Percentiles rank a stretch among this genome's conserved stretches.
Evolutionary conservation across 345 rosid species (phyloP).

Genomic region (Salix caprea): DNA sequence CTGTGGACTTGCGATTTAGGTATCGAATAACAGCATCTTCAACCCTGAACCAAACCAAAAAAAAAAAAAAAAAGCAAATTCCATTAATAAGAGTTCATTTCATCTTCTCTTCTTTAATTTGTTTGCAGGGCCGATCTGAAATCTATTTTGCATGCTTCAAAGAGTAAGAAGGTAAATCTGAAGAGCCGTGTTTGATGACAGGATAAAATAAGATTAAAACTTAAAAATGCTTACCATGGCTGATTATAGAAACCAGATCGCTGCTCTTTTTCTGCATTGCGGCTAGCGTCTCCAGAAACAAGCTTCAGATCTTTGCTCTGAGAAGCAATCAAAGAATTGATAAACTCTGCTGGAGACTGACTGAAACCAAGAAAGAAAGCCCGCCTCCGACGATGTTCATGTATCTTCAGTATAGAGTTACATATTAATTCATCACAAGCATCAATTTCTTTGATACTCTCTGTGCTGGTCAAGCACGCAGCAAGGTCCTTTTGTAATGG

Average conservation of each 20-base stretch:
- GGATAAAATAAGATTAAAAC: background rate
- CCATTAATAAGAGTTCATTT: background rate
- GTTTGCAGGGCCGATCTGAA: background rate
- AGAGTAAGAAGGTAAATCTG: background rate
- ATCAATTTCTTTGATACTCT: constrained; percentile 46
- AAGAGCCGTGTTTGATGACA: background rate
- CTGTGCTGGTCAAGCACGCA: constrained; percentile 36
- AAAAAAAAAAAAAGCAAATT: background rate
- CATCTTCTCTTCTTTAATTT: background rate
- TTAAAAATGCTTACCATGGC: constrained; percentile 33
- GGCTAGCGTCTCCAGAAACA: constrained; percentile 43
- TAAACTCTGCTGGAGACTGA: constrained; percentile 56
- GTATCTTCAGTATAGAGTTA: constrained; percentile 43
- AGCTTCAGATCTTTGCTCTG: constrained; percentile 59
- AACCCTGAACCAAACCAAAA: constrained; percentile 30
- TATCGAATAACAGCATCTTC: constrained; percentile 55
- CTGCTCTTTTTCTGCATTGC: constrained; percentile 35
- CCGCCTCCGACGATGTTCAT: constrained; percentile 44
- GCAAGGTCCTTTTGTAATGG: constrained; percentile 45
- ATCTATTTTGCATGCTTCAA: background rate
- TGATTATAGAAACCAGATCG: constrained; percentile 46
- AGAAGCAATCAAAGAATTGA: constrained; percentile 44
- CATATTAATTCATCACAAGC: constrained; percentile 41
- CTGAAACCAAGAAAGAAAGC: constrained; percentile 60
- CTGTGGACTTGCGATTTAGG: constrained; percentile 49